These are phyloP conservation scores for Microsporum audouinii DNA, from an alignment of 2,329 filamentous ascomycete genomes.

Conservation along the genomic window DNA sequence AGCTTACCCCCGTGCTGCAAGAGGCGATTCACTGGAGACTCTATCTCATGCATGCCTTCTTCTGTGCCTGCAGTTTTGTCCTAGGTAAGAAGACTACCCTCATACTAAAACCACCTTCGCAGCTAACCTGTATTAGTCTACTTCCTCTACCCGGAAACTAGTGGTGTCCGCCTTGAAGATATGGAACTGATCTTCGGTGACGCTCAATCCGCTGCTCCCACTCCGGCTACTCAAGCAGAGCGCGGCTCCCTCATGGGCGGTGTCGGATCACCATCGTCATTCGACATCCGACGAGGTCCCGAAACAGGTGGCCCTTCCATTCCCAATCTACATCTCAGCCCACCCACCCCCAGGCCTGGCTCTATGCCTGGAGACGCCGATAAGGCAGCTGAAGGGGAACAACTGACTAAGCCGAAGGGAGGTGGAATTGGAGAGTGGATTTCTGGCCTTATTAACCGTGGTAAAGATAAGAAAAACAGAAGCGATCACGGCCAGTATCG, in stretches of 20 bases:
- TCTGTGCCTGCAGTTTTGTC: slow-evolving; percentile 89
- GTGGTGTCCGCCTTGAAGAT: slow-evolving; percentile 86
- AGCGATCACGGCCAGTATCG: slow-evolving; percentile 34
- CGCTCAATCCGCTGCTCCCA: slow-evolving; percentile 69
- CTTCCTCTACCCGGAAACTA: slow-evolving; percentile 95
- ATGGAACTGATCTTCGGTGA: slow-evolving; percentile 95
- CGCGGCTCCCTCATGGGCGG: slow-evolving; percentile 65
- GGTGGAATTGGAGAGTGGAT: slow-evolving; percentile 57
- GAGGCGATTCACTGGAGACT: slow-evolving; percentile 86
- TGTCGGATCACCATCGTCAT: slow-evolving; percentile 65
- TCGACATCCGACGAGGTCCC: slow-evolving; percentile 50
- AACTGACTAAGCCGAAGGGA: slow-evolving; percentile 30
- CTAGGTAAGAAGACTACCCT: slow-evolving; percentile 57
- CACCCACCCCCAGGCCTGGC: slow-evolving; percentile 46
- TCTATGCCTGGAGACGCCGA: slow-evolving; percentile 6
- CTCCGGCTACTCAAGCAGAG: slow-evolving; percentile 66
- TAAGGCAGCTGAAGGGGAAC: slow-evolving; percentile 20
- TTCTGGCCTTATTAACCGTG: slow-evolving; percentile 50
- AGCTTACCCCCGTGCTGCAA: slow-evolving; percentile 87
- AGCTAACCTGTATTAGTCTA: slow-evolving; percentile 52
- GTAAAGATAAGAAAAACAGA: slow-evolving; percentile 28
- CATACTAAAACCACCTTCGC: background rate
- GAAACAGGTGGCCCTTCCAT: slow-evolving; percentile 47
- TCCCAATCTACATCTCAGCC: slow-evolving; percentile 70
- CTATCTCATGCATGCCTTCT: slow-evolving; percentile 92